Base-by-base conservation (phyloP, 2,329 filamentous ascomycete genomes). In the Penicillium sp. region DNA sequence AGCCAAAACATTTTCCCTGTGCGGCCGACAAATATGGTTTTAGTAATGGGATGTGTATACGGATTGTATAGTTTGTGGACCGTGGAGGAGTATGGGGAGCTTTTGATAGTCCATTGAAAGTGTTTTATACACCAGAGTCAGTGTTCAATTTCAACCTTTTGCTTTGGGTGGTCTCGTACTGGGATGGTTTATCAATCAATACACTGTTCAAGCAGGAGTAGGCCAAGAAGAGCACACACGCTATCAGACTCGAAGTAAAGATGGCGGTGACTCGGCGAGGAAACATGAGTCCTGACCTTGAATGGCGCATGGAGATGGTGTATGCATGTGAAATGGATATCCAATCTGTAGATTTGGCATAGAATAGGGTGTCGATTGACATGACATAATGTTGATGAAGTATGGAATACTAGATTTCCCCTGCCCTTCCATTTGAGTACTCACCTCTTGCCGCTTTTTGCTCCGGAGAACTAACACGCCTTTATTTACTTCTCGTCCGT, bases 311-410 rank as follows among this genome's bases (percentile, higher is more conserved):
- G 10, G 13, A 10, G 31, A 49, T 36, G 9, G 15, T 25, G 10
- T 4, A 21, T 27, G 23, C 3, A 27, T 33, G 19, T 33, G 1
- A 48, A 27, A 39, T n/a, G 13, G 27, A 23, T 27, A 21, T 31
- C 3, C n/a, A 2, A n/a, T 31, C 3, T 45, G 43, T 31, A 21
- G 43, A 19, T 19, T 21, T 31, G 43, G 4, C 10, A 31, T 33
- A 31, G n/a, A n/a, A 39, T 31, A 25, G n/a, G 25, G 15, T 6
- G 35, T 35, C 27, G 12, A 41, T 17, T 21, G 39, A 33, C 17
- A 43, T 55, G 45, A 55, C 45, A 55, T 55, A 49, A 55, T 42
- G 21, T 50, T 50, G 53, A 50, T 36, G 43, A 29, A 45, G 43
- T 45, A 42, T 42, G 25, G 36, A 44, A 43, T 23, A 17, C 13